A percentile compares a stretch with the other conserved stretches of the same genome.
phyloP scores from a whole-genome alignment of 768 basidiomycete genomes.

The Gymnopilus junonius region DNA sequence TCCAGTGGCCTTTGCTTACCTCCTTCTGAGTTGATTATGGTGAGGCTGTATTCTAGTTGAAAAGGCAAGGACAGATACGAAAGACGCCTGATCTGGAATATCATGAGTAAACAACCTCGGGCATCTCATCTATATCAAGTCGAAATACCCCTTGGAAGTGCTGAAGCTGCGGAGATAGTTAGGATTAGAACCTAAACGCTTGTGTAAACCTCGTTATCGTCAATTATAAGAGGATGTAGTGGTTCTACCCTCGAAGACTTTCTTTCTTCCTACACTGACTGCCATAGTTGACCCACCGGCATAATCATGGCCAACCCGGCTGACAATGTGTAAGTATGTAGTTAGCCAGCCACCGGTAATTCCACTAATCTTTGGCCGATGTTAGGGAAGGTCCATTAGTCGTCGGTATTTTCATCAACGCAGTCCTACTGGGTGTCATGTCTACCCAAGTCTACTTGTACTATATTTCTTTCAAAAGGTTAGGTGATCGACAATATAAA shows the following conservation, averaged over 20 bases:
- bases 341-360: neutral
- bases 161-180: too few species aligned
- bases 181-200: too few species aligned
- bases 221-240: too few species aligned
- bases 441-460: slow-evolving; percentile 52
- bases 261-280: neutral
- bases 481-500: neutral
- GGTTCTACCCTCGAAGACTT: too few species aligned
- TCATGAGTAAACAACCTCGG: too few species aligned
- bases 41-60: too few species aligned
- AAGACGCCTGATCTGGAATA: too few species aligned
- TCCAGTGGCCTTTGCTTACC: too few species aligned
- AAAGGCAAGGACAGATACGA: too few species aligned
- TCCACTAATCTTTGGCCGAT: neutral
- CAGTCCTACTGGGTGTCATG: slow-evolving; percentile 52
- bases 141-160: neutral
- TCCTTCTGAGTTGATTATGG: too few species aligned
- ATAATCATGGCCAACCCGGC: neutral
- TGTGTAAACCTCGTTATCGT: too few species aligned
- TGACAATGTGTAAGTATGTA: neutral
- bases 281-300: neutral
- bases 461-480: slow-evolving; percentile 36
- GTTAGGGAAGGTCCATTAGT: slow-evolving; percentile 50
- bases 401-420: slow-evolving; percentile 47
- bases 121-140: too few species aligned